These are phyloP conservation scores for Leccinum olivaceopallidum DNA, from an alignment of 768 basidiomycete species.

Conservation along the genomic window DNA sequence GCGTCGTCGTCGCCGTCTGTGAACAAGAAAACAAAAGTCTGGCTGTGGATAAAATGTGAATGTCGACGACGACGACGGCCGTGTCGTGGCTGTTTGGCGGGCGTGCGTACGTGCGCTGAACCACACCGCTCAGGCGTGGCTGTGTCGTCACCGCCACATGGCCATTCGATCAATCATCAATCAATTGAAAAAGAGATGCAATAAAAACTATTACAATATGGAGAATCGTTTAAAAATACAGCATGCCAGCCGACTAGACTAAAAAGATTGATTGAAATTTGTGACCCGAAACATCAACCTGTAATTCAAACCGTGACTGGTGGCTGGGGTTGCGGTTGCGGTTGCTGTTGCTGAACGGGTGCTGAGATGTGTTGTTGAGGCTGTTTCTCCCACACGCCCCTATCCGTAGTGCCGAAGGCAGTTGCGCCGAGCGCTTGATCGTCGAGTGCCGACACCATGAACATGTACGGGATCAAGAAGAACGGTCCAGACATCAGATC, in stretches of 20 bases:
- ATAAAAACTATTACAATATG: background rate
- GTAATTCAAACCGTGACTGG: background rate
- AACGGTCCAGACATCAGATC: slow-evolving; percentile 40
- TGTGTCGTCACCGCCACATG: slow-evolving; percentile 10
- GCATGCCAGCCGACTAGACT: background rate
- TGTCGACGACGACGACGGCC: slow-evolving; percentile 1
- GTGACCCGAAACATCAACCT: background rate
- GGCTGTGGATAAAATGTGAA: background rate
- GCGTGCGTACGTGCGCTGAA: slow-evolving; percentile 5
- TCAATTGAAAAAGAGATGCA: background rate
- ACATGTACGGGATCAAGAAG: slow-evolving; percentile 37
- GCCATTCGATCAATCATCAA: background rate
- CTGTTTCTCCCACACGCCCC: slow-evolving; percentile 7
- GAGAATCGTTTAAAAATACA: background rate
- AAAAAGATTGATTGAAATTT: background rate
- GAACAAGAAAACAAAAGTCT: background rate
- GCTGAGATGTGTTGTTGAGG: background rate
- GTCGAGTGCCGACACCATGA: background rate
- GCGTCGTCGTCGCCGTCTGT: background rate
- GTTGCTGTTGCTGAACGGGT: too few species aligned
- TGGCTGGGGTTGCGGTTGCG: background rate
- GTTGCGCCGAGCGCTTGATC: slow-evolving; percentile 1
- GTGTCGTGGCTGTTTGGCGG: slow-evolving; percentile 4
- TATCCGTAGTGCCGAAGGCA: slow-evolving; percentile 7
- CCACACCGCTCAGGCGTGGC: slow-evolving; percentile 19